phyloP scores from a whole-genome alignment of 345 rosid species.

The Gossypium stocksii region DNA sequence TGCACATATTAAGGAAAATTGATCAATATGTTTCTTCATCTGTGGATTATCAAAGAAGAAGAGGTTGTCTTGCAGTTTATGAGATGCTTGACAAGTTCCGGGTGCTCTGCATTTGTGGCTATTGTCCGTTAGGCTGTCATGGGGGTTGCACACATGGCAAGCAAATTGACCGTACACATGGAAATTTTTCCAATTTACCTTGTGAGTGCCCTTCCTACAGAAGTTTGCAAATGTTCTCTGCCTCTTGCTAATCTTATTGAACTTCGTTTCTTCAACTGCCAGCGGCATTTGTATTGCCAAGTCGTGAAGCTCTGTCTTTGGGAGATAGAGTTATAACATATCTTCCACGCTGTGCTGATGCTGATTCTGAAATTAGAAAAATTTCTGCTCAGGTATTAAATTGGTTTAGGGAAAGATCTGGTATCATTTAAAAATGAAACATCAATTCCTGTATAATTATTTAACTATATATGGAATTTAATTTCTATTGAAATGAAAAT shows the following conservation, averaged over 20 bases:
- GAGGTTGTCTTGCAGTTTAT: conserved; percentile 87
- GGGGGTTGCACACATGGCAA: conserved; percentile 83
- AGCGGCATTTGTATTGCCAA: conserved; percentile 92
- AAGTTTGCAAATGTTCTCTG: neutral
- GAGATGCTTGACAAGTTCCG: conserved; percentile 90
- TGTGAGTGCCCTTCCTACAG: conserved; percentile 40
- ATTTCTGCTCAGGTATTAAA: conserved; percentile 80
- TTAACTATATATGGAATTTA: conserved; percentile 13
- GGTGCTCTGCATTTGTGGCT: conserved; percentile 73
- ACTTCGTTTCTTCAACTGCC: conserved; percentile 24
- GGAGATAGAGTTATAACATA: conserved; percentile 89
- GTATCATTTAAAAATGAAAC: conserved; percentile 13
- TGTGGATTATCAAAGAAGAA: conserved; percentile 78
- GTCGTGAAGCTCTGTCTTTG: conserved; percentile 83
- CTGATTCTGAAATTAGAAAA: conserved; percentile 86
- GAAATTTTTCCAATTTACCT: conserved; percentile 75
- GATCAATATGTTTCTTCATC: conserved; percentile 80
- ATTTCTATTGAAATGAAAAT: neutral
- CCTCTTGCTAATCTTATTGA: conserved; percentile 15
- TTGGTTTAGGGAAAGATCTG: neutral
- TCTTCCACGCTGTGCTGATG: conserved; percentile 98
- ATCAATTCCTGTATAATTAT: neutral
- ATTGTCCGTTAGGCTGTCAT: conserved; percentile 86
- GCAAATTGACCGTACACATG: conserved; percentile 64
- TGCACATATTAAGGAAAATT: conserved; percentile 83